Base-by-base conservation (phyloP, 768 basidiomycete species). In the Serendipita indica region DNA sequence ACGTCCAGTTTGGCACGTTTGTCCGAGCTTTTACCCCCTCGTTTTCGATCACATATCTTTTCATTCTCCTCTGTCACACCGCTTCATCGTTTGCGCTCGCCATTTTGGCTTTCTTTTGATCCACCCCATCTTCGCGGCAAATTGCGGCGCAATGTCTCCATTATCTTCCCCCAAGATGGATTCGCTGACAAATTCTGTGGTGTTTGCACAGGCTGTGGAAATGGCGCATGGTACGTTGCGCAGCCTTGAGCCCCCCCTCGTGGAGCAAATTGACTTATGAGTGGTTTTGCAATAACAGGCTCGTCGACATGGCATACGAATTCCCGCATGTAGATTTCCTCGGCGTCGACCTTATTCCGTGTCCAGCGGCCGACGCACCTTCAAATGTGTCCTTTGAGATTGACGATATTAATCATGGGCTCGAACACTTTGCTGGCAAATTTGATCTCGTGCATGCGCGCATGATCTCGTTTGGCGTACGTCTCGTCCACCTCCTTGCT, bases 401-500 rank as follows among this genome's bases (percentile, higher is more conserved):
- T 18, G 49, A 54, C 32, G 49, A 54, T 33, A 33, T 54, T n/a
- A 54, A 54, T 2, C 10, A 54, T 7, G 49, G 49, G 16, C 32
- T 54, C 22, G 49, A 54, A 27, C 49, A 54, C 32, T 54, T 54
- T 28, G 49, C 22, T 7, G 49, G 32, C 3, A 4, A 54, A 28
- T 54, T 54, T 54, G 49, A 54, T 54, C 25, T 54, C 22, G 49
- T 54, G 25, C 49, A 54, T 27, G 25, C n/a, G 10, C 22, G 49
- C 22, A 22, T 16, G 22, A 27, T 54, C 7, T 2, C 12, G 4
- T 10, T 54, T 27, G 49, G 49, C 22, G 49, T 54, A 54, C 32
- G 49, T 43, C 41, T 7, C 41, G 18, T 43, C 41, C 41, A 43
- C 41, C 41, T 25, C 18, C 37, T 39, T 39, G 13, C 37, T 13